Base-by-base conservation (phyloP, 805 yeast genomes). In the Yarrowia porcina region DNA sequence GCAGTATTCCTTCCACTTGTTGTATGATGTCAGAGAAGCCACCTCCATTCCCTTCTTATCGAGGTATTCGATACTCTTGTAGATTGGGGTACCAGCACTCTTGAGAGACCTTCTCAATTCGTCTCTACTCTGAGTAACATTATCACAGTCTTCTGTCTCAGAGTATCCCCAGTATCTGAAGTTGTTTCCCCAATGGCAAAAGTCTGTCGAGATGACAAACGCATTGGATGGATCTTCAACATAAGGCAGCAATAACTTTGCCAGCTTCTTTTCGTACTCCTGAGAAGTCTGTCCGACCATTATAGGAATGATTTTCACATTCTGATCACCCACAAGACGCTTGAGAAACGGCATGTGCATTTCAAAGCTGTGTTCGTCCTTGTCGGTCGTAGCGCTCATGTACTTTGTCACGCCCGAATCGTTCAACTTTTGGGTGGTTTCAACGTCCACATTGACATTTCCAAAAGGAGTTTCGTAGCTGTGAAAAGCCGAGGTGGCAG, bases 121-220 rank as follows among this genome's bases (percentile, higher is more conserved):
- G 13, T 60, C 39, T 10, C 63, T 21, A 30, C 56, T 60, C 32
- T 35, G 41, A 38, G 18, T 27, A 5, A 64, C 33, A 3, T 27
- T 12, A n/a, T 18, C 41, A 4, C 52, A 49, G 13, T 27, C 18
- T 13, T 42, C 35, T 1, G 23, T 13, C 3, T 77, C 69, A 0
- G 84, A 78, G 66, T 84, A 86, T 7, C 76, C 74, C 3, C 82
- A 82, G 69, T 83, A 88, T 13, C 81, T 82, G 69, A 87, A 88
- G 38, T 89, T 73, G 2, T 77, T 67, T 1, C 92, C 92, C 99
- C 99, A 94, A 72, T 94, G 99, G 71, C 97, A 92, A 70, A 94
- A 94, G 76, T 94, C 99, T 1, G 93, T 83, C 71, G 96, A 88
- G 4, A 94, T 80, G 15, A 90, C 83, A 72, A 94, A 89, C 1